These are phyloP conservation scores for Nymphaea thermarum DNA, from an alignment of 164 flowering plant genomes.

Conservation along the genomic window DNA sequence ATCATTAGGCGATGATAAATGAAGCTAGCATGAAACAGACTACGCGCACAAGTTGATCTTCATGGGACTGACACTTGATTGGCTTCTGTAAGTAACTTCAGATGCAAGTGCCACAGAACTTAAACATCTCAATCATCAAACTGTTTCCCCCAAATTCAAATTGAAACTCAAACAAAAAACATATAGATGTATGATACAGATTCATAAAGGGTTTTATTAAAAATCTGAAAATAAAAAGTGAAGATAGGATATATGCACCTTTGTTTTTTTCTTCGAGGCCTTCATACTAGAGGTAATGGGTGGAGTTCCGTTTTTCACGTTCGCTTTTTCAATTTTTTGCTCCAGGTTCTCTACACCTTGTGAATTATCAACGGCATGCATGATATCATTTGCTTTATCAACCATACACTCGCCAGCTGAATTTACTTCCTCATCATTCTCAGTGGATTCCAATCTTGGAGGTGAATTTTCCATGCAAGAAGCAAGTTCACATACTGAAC, in stretches of 20 bases:
- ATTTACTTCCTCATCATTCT: slow-evolving; percentile 39
- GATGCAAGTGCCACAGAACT: not conserved
- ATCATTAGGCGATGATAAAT: too few relatives aligned
- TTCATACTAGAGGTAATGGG: slow-evolving; percentile 19
- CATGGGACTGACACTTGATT: not conserved
- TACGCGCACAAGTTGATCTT: too few relatives aligned
- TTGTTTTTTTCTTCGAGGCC: slow-evolving; percentile 40
- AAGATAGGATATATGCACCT: slow-evolving; percentile 12
- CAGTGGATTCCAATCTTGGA: slow-evolving; percentile 11
- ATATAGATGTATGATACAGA: not conserved
- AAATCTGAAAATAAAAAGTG: not conserved
- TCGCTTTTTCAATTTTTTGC: slow-evolving; percentile 7
- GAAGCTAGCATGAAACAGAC: too few relatives aligned
- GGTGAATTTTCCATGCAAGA: slow-evolving; percentile 6
- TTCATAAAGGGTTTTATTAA: not conserved
- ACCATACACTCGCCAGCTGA: slow-evolving; percentile 22
- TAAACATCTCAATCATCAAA: not conserved
- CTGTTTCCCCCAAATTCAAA: too few relatives aligned
- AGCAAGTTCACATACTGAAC: slow-evolving; percentile 17
- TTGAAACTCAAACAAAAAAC: too few relatives aligned
- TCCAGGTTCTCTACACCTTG: slow-evolving; percentile 12
- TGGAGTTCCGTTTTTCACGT: slow-evolving; percentile 15
- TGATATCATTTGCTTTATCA: slow-evolving; percentile 3
- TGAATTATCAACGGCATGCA: slow-evolving; percentile 5
- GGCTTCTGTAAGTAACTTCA: not conserved